Evolutionary conservation across 345 rosid genomes (phyloP).

Genomic region (Brassica incana): DNA sequence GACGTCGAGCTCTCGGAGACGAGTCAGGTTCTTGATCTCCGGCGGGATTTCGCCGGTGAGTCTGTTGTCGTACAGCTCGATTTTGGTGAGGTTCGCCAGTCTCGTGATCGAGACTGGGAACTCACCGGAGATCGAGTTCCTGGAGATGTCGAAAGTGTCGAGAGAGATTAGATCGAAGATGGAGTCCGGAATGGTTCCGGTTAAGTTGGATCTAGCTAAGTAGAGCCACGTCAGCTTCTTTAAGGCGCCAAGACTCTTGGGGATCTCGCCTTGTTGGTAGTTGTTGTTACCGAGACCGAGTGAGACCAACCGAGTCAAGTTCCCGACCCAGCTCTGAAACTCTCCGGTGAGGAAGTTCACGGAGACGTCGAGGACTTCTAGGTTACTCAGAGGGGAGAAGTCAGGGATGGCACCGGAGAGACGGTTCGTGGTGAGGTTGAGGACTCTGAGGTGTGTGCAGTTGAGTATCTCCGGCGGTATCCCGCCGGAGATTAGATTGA

Average conservation of each 20-base stretch:
- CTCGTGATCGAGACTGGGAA: constrained; percentile 58
- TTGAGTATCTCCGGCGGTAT: constrained; percentile 53
- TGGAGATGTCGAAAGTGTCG: constrained; percentile 56
- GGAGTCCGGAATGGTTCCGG: constrained; percentile 65
- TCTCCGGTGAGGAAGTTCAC: constrained; percentile 53
- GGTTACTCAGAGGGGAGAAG: constrained; percentile 50
- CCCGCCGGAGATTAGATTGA: constrained; percentile 51
- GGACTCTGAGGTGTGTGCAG: constrained; percentile 52
- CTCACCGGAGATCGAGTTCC: constrained; percentile 56
- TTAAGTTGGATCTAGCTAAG: constrained; percentile 46
- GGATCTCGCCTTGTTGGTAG: constrained; percentile 56
- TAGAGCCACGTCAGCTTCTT: constrained; percentile 62
- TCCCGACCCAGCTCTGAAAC: constrained; percentile 70
- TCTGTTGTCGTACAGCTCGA: constrained; percentile 59
- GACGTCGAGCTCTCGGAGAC: constrained; percentile 61
- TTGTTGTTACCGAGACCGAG: constrained; percentile 54
- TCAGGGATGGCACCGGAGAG: constrained; percentile 65
- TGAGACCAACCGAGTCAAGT: constrained; percentile 46
- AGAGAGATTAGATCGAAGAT: constrained; percentile 49
- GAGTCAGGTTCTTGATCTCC: constrained; percentile 54
- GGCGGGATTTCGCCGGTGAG: constrained; percentile 67
- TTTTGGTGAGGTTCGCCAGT: constrained; percentile 53
- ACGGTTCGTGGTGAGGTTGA: constrained; percentile 58
- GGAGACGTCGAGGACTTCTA: constrained; percentile 59
- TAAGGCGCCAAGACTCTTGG: constrained; percentile 58